Evolutionary conservation across 208 protist species (phyloP).

Genomic region (Leishmania lainsoni): DNA sequence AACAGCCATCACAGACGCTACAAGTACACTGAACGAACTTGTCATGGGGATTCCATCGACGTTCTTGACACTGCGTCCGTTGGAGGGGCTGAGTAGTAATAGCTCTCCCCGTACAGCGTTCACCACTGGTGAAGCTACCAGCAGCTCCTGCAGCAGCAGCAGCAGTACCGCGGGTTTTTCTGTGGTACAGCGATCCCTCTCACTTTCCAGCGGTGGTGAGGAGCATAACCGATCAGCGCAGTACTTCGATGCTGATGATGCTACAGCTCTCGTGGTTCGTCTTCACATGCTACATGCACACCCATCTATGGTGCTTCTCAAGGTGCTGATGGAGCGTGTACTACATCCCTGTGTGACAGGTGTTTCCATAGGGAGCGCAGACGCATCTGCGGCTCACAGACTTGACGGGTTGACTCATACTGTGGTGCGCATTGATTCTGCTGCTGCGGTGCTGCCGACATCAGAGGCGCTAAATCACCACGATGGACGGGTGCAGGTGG

Average conservation of each 20-base stretch:
- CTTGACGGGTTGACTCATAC: background rate
- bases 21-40: background rate
- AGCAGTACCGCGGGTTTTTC: constrained; percentile 4
- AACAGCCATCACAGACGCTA: background rate
- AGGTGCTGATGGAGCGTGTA: background rate
- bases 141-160: background rate
- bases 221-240: background rate
- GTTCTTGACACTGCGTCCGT: constrained; percentile 9
- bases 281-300: constrained; percentile 13
- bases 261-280: constrained; percentile 9
- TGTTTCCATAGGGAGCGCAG: background rate
- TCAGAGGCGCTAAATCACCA: constrained; percentile 4
- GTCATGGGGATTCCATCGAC: background rate
- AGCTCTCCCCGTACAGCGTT: no score
- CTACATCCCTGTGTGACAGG: constrained; percentile 6
- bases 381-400: background rate
- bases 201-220: background rate
- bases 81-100: background rate
- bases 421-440: constrained; percentile 2
- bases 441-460: constrained; percentile 2
- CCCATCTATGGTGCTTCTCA: constrained; percentile 11
- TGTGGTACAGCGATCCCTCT: constrained; percentile 14
- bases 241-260: background rate
- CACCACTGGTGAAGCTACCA: background rate
- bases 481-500: constrained; percentile 12